Evolutionary conservation across 495 filamentous ascomycete species (phyloP).

Genomic region (Neohortaea acidophila): DNA sequence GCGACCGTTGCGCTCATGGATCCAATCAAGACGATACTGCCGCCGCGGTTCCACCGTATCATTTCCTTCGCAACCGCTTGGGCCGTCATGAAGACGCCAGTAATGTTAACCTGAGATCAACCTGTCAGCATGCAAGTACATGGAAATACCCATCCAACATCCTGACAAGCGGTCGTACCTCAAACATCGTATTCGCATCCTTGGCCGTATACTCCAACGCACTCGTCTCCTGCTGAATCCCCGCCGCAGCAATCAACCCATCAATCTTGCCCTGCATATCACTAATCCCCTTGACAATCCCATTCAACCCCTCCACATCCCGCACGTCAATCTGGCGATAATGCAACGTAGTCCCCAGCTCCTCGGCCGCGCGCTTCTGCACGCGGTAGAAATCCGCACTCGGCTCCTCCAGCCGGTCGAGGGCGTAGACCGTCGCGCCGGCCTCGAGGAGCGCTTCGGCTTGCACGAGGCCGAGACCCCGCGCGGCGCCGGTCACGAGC

Average conservation of each 20-base stretch:
- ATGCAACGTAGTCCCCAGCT: slow-evolving; percentile 52
- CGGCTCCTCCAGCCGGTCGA: slow-evolving; percentile 39
- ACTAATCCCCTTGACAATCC: slow-evolving; percentile 51
- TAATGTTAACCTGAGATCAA: slow-evolving; percentile 40
- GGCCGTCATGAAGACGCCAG: slow-evolving; percentile 61
- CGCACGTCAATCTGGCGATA: slow-evolving; percentile 80
- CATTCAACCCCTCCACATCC: slow-evolving; percentile 52
- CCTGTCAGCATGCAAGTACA: background rate
- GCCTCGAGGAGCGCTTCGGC: slow-evolving; percentile 69
- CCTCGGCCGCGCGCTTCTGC: slow-evolving; percentile 44
- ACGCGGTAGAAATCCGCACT: slow-evolving; percentile 46
- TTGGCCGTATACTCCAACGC: slow-evolving; percentile 53
- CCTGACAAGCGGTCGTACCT: slow-evolving; percentile 27
- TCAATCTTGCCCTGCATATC: slow-evolving; percentile 57
- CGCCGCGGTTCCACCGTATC: slow-evolving; percentile 42
- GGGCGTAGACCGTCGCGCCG: slow-evolving; percentile 53
- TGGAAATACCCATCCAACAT: background rate
- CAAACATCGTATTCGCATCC: slow-evolving; percentile 50
- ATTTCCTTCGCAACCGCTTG: slow-evolving; percentile 64
- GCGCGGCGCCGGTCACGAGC: slow-evolving; percentile 61
- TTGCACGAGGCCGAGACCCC: slow-evolving; percentile 65
- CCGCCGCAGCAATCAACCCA: slow-evolving; percentile 68
- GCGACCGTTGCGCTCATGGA: slow-evolving; percentile 71
- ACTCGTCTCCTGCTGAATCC: slow-evolving; percentile 57
- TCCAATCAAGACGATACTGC: slow-evolving; percentile 59